A percentile compares a stretch with the other conserved stretches of the same genome.
Conservation (phyloP, 345 rosid genomes). For the Microcos paniculata region DNA sequence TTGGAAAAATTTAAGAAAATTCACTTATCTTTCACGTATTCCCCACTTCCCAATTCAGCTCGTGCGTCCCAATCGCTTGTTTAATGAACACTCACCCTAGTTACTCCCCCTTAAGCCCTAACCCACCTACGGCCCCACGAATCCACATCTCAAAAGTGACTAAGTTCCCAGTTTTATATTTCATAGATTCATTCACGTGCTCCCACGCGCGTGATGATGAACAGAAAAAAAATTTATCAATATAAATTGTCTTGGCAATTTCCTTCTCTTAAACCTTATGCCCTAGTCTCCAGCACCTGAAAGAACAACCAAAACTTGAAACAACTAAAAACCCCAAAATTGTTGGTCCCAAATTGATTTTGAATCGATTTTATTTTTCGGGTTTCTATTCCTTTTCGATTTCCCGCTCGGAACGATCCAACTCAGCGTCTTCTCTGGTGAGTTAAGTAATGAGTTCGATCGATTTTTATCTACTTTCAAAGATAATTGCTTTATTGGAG, state of each 20-base stretch:
- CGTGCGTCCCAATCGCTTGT: background rate
- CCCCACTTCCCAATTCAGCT: background rate
- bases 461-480: background rate
- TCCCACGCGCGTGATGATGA: background rate
- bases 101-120: background rate
- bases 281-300: constrained; percentile 9
- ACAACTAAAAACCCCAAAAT: no score
- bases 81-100: background rate
- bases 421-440: constrained; percentile 2
- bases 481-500: background rate
- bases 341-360: background rate
- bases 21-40: background rate
- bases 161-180: background rate
- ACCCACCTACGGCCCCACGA: background rate
- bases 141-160: no score
- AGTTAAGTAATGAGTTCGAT: constrained; percentile 11
- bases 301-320: background rate
- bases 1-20: constrained; percentile 4
- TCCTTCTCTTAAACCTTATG: background rate
- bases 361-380: background rate
- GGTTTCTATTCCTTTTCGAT: background rate
- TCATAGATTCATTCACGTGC: background rate
- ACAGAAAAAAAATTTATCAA: background rate
- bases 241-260: background rate
- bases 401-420: background rate